A percentile compares a stretch with the other conserved stretches of the same genome.
Evolutionary conservation across 2,329 filamentous ascomycete genomes (phyloP).

Genomic region (Thelonectria discophora): DNA sequence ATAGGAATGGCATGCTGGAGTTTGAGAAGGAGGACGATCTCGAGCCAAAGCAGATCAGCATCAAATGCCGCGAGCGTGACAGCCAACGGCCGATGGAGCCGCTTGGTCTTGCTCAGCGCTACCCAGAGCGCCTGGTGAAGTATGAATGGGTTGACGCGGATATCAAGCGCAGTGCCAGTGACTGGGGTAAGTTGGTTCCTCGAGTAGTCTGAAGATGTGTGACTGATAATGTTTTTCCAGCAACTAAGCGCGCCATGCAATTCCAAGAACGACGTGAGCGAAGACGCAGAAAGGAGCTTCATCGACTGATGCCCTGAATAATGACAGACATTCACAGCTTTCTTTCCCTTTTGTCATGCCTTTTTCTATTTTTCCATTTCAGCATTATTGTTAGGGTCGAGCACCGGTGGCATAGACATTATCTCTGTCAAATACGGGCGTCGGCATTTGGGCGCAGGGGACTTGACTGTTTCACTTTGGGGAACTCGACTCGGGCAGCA

Average conservation of each 20-base stretch:
- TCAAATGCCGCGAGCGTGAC: slow-evolving; percentile 53
- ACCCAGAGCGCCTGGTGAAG: slow-evolving; percentile 56
- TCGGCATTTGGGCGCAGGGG: background rate
- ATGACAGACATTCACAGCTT: background rate
- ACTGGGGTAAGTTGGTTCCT: slow-evolving; percentile 51
- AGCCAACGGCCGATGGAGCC: slow-evolving; percentile 49
- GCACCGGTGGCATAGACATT: background rate
- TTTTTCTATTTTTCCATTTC: slow-evolving; percentile 15
- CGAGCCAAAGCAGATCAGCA: slow-evolving; percentile 49
- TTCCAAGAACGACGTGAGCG: slow-evolving; percentile 50
- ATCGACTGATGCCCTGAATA: slow-evolving; percentile 48
- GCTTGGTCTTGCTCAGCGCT: slow-evolving; percentile 53
- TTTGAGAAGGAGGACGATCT: slow-evolving; percentile 52
- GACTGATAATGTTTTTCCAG: slow-evolving; percentile 33
- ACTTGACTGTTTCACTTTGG: background rate
- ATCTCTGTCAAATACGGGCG: background rate
- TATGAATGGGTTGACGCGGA: slow-evolving; percentile 56
- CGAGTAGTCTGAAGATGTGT: background rate
- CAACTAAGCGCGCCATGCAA: slow-evolving; percentile 48
- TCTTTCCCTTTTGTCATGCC: too few species aligned
- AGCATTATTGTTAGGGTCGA: slow-evolving; percentile 21
- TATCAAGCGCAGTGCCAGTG: slow-evolving; percentile 49
- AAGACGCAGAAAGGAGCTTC: slow-evolving; percentile 50
- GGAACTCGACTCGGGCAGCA: slow-evolving; percentile 1
- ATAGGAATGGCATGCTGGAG: slow-evolving; percentile 51